These are phyloP conservation scores for Fusarium sp. DNA, from an alignment of 2,329 filamentous ascomycete genomes.

Conservation along the genomic window DNA sequence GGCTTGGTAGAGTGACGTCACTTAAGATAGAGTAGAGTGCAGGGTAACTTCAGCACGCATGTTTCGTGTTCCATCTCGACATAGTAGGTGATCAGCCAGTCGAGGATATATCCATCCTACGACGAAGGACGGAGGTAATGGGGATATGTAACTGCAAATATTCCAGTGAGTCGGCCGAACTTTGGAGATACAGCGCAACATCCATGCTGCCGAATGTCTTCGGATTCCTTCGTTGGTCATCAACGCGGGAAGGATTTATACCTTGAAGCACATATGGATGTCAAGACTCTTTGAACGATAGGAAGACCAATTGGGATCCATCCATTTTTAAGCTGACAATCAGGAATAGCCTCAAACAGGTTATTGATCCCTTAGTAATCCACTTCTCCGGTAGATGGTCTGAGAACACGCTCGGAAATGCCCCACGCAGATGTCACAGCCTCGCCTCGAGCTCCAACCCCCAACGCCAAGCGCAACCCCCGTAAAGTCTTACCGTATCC, in stretches of 20 bases:
- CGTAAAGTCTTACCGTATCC: not conserved
- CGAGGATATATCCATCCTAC: not conserved
- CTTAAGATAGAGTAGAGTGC: not conserved
- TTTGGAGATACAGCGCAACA: not conserved
- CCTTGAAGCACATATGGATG: not conserved
- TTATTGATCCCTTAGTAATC: not conserved
- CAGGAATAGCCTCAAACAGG: not conserved
- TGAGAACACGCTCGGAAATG: not conserved
- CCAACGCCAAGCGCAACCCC: not conserved
- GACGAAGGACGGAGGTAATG: not conserved
- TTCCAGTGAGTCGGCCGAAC: no score
- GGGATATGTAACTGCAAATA: rapidly evolving
- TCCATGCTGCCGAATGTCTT: not conserved
- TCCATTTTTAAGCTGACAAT: not conserved
- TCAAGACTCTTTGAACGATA: not conserved
- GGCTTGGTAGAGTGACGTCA: not conserved
- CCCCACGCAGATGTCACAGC: not conserved
- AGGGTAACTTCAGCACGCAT: not conserved
- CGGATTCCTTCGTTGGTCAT: not conserved
- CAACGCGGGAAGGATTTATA: not conserved
- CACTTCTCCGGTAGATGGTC: not conserved
- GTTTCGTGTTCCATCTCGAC: not conserved
- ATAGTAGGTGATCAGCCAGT: not conserved
- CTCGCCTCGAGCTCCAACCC: not conserved
- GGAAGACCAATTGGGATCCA: not conserved